Evolutionary conservation across 2,329 filamentous ascomycete genomes (phyloP).

Genomic region (Calonectria hawksworthii): DNA sequence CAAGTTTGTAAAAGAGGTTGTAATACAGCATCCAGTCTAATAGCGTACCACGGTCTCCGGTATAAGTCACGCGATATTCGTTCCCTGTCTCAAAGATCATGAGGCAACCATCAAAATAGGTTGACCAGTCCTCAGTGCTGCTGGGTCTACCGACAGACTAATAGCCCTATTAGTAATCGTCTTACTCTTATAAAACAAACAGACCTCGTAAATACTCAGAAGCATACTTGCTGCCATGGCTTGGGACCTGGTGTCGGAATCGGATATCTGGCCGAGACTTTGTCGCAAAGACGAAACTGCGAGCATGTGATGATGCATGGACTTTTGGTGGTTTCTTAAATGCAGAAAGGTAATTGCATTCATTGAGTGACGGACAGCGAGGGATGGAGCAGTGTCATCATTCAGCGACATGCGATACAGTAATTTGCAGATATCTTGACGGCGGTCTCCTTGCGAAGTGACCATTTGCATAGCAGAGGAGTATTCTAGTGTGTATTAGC

Average conservation of each 20-base stretch:
- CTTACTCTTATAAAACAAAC: neutral
- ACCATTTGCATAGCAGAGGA: conserved; percentile 15
- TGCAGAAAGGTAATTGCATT: conserved; percentile 19
- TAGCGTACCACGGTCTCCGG: conserved; percentile 1
- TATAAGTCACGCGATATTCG: neutral
- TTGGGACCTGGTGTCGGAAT: neutral
- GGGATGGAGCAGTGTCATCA: conserved; percentile 14
- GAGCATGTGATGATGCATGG: conserved; percentile 12
- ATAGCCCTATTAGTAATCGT: neutral
- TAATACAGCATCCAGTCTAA: conserved; percentile 21
- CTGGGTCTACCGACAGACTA: neutral
- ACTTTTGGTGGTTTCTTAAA: neutral
- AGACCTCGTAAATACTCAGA: conserved; percentile 18
- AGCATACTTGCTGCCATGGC: conserved; percentile 20
- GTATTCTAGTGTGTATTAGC: neutral
- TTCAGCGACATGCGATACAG: conserved; percentile 16
- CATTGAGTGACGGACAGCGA: conserved; percentile 23
- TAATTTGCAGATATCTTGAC: conserved; percentile 21
- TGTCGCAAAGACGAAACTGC: conserved; percentile 10
- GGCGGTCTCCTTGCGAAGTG: conserved; percentile 12
- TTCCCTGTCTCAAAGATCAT: conserved; percentile 13
- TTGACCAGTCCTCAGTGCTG: conserved; percentile 10
- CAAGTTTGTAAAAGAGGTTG: conserved; percentile 19
- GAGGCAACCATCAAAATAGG: conserved; percentile 17
- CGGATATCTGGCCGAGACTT: neutral